Percentiles rank a stretch among this genome's conserved stretches.
These are phyloP conservation scores for Aureobasidium sp. DNA, from an alignment of 2,329 filamentous ascomycete genomes.

Conservation along the genomic window DNA sequence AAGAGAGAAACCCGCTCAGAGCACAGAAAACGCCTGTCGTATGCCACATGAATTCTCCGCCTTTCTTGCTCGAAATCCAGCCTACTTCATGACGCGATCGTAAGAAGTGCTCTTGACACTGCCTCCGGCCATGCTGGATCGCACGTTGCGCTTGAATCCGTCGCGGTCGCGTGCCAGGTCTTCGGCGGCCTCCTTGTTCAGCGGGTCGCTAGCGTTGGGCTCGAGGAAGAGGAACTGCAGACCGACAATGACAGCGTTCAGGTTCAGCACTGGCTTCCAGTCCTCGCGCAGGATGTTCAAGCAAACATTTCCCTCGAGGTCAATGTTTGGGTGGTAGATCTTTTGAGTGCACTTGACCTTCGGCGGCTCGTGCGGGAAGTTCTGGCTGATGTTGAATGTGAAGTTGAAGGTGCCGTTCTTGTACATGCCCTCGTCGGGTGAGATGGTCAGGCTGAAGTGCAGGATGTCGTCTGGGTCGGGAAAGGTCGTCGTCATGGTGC, in stretches of 20 bases:
- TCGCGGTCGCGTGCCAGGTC: constrained; percentile 82
- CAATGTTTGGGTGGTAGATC: constrained; percentile 99
- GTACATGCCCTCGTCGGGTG: constrained; percentile 84
- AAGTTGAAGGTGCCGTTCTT: constrained; percentile 83
- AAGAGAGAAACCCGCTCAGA: constrained; percentile 6
- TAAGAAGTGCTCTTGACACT: constrained; percentile 65
- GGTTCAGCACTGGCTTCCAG: constrained; percentile 96
- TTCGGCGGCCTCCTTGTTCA: constrained; percentile 96
- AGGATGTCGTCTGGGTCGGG: constrained; percentile 79
- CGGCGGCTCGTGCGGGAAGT: constrained; percentile 93
- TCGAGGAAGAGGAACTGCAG: constrained; percentile 95
- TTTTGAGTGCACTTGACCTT: constrained; percentile 97
- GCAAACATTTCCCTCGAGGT: constrained; percentile 95
- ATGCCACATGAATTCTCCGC: constrained; percentile 9
- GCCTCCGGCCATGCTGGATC: constrained; percentile 74
- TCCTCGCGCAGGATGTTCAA: constrained; percentile 95
- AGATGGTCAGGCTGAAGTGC: constrained; percentile 74
- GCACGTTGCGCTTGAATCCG: constrained; percentile 84
- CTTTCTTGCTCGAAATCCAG: background rate
- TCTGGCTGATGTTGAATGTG: constrained; percentile 84
- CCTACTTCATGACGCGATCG: constrained; percentile 66
- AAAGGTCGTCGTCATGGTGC: constrained; percentile 75
- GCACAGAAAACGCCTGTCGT: constrained; percentile 9
- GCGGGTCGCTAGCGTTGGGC: constrained; percentile 91
- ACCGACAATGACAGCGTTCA: constrained; percentile 94